Evolutionary conservation across 306 rosid species (phyloP), one percentile per base, ranked within the genome.

Genomic region (Acacia confusa): DNA sequence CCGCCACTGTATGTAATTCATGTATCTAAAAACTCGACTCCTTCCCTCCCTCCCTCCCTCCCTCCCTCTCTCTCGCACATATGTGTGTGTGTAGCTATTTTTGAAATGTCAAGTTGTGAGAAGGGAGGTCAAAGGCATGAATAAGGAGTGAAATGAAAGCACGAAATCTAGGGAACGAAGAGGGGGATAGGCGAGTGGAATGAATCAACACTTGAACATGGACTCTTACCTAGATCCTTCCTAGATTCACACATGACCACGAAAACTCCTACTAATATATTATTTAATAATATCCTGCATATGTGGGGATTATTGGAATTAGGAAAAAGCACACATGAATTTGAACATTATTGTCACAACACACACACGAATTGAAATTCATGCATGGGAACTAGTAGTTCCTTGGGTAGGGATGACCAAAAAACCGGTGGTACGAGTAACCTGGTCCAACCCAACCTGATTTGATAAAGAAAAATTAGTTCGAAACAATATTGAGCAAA

Each of bases 291-390:
- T 55, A 55, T 55, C 61, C 0, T 52, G 9, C 9, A 6, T 8
- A 19, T 5, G 20, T 19, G 58, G 24, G 58, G 72, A 34, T 67
- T 9, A 55, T 82, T 48, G 89, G 82, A 88, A 75, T 82, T 87
- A 79, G 89, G 24, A 36, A 36, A 36, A 81, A 50, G 47, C 75
- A 55, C 77, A 17, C 75, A 74, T 80, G 73, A 57, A 75, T 78
- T 68, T 38, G 48, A 20, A 68, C 27, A 38, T 38, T 11, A n/a
- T n/a, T n/a, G n/a, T n/a, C n/a, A n/a, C n/a, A n/a, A n/a, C n/a
- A n/a, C 75, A 55, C 77, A 17, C 75, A 74, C 78, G 73, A 57
- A 75, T 78, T 68, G 48, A 20, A 68, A 38, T 38, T 11, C 78
- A 44, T 14, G 48, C 84, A n/a, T 78, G 75, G 90, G 71, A 84